Conservation (phyloP, 768 basidiomycete species). For the Lactarius indigo region DNA sequence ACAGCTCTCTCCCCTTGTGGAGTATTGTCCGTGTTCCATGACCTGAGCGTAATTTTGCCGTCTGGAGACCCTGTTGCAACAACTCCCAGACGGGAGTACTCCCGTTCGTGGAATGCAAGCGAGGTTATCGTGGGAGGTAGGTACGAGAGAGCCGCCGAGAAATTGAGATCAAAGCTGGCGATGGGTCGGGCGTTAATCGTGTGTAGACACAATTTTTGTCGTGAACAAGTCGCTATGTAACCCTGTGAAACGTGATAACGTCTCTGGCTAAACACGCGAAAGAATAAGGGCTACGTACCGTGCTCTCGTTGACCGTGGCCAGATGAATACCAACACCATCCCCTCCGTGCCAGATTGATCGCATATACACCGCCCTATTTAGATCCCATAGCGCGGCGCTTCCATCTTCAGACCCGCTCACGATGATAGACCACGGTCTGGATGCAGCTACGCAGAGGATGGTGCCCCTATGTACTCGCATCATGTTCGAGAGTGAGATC, state of each 20-base stretch:
- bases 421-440: conserved; percentile 73
- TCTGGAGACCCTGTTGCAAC: conserved; percentile 79
- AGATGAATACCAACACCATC: conserved; percentile 50
- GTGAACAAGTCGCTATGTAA: conserved; percentile 82
- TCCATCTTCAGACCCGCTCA: conserved; percentile 84
- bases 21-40: conserved; percentile 79
- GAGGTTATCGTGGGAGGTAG: conserved; percentile 59
- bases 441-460: conserved; percentile 71
- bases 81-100: conserved; percentile 73
- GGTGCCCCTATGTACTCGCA: conserved; percentile 74
- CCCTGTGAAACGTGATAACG: conserved; percentile 47
- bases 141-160: conserved; percentile 41
- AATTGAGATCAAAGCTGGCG: conserved; percentile 59
- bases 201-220: conserved; percentile 66
- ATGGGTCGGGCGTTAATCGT: conserved; percentile 85
- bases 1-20: conserved; percentile 59
- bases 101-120: conserved; percentile 84
- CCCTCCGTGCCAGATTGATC: conserved; percentile 70
- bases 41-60: conserved; percentile 73
- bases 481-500: conserved; percentile 56
- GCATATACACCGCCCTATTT: conserved; percentile 75
- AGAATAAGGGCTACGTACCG: conserved; percentile 46
- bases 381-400: conserved; percentile 89
- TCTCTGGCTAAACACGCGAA: conserved; percentile 10
- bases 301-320: conserved; percentile 81